Conservation (phyloP, 208 protist species). For the Trypanosoma congolense region DNA sequence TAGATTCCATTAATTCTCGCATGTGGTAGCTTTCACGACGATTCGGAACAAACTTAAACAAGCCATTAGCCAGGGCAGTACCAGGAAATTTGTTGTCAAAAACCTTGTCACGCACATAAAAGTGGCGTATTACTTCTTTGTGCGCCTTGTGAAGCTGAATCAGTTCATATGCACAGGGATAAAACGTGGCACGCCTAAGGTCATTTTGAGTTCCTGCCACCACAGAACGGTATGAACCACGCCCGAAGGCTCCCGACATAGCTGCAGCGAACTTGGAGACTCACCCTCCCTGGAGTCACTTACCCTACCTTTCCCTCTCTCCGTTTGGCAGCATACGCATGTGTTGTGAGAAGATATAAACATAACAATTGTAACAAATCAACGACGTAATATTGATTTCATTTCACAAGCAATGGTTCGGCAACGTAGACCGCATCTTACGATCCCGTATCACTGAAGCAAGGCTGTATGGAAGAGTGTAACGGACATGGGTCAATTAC, state of each 20-base stretch:
- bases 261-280: too few relatives aligned
- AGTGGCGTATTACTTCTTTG: conserved; percentile 62
- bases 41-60: conserved; percentile 86
- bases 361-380: too few relatives aligned
- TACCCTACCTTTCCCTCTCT: too few relatives aligned
- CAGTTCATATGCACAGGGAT: conserved; percentile 66
- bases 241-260: conserved; percentile 84
- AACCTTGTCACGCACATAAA: conserved; percentile 79
- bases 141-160: conserved; percentile 76
- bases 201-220: conserved; percentile 52
- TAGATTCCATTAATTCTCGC: conserved; percentile 68
- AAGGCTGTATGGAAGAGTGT: too few relatives aligned
- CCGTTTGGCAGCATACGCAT: too few relatives aligned
- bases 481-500: too few relatives aligned
- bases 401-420: too few relatives aligned
- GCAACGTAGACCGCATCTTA: too few relatives aligned
- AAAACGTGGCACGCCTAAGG: conserved; percentile 51
- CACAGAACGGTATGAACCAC: conserved; percentile 75
- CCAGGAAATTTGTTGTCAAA: conserved; percentile 90
- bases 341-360: too few relatives aligned
- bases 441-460: too few relatives aligned
- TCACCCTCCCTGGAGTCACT: too few relatives aligned
- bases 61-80: conserved; percentile 65
- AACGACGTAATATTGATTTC: too few relatives aligned
- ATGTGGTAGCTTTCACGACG: conserved; percentile 70